phyloP scores from a whole-genome alignment of 345 rosid genomes.

The Brassica incana region DNA sequence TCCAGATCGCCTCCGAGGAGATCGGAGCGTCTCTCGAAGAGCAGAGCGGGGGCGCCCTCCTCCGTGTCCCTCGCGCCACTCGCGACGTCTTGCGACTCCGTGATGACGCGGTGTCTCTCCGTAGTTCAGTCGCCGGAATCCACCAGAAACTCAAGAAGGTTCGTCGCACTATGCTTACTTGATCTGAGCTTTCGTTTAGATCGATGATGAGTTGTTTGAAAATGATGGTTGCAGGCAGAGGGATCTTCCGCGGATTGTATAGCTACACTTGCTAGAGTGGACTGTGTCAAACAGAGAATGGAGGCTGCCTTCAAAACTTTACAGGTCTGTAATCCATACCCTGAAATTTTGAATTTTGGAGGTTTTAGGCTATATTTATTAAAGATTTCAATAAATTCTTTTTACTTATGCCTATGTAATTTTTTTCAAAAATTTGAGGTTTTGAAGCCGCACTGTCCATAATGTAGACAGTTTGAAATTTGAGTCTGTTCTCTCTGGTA shows the following conservation, averaged over 20 bases:
- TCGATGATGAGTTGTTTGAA: not conserved
- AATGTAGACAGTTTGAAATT: too few relatives aligned
- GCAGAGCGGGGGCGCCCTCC: slow-evolving; percentile 80
- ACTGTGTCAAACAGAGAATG: slow-evolving; percentile 96
- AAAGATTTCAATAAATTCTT: too few relatives aligned
- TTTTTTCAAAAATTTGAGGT: too few relatives aligned
- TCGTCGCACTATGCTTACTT: not conserved
- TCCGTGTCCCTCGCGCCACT: slow-evolving; percentile 93
- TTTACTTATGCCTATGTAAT: too few relatives aligned
- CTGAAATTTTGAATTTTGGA: too few relatives aligned
- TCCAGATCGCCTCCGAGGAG: slow-evolving; percentile 96
- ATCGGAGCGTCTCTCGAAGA: slow-evolving; percentile 95
- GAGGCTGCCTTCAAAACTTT: slow-evolving; percentile 90
- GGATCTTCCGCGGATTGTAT: slow-evolving; percentile 94
- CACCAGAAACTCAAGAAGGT: slow-evolving; percentile 94
- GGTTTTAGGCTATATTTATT: too few relatives aligned
- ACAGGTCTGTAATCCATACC: slow-evolving; percentile 50
- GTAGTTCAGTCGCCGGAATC: slow-evolving; percentile 73
- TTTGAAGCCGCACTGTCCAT: too few relatives aligned
- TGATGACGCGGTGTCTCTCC: slow-evolving; percentile 87
- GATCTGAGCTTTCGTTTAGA: not conserved
- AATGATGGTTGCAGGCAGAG: slow-evolving; percentile 60
- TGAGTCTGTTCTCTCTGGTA: too few relatives aligned
- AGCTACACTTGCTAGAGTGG: slow-evolving; percentile 89
- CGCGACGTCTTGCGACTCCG: slow-evolving; percentile 93